These are phyloP conservation scores for Stereocaulon alpinum DNA, from an alignment of 495 filamentous ascomycete genomes.

Conservation along the genomic window DNA sequence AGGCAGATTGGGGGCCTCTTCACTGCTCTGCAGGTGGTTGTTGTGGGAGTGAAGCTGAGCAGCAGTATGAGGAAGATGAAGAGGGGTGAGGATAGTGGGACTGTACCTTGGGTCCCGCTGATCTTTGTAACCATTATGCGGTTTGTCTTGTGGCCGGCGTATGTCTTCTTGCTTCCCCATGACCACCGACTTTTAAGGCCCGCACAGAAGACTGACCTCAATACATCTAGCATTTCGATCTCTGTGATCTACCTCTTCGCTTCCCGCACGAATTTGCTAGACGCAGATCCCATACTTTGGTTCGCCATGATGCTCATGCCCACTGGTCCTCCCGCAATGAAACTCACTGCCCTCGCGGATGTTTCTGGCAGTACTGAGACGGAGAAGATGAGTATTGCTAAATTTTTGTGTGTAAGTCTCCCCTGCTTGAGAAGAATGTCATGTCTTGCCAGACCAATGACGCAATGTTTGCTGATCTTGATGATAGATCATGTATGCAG, in stretches of 20 bases:
- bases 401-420: constrained; percentile 52
- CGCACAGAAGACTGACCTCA: background rate
- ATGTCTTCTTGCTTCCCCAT: background rate
- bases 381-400: constrained; percentile 61
- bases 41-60: constrained; percentile 60
- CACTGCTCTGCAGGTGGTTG: constrained; percentile 58
- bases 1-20: constrained; percentile 61
- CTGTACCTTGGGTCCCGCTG: constrained; percentile 42
- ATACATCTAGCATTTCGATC: constrained; percentile 37
- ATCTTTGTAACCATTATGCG: constrained; percentile 47
- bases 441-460: background rate
- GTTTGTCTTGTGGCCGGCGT: constrained; percentile 56
- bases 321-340: constrained; percentile 59
- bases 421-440: background rate
- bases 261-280: constrained; percentile 43
- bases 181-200: background rate
- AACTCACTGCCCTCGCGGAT: constrained; percentile 55
- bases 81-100: constrained; percentile 35
- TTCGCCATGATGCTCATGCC: constrained; percentile 74
- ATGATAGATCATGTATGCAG: constrained; percentile 36
- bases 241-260: constrained; percentile 52
- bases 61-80: constrained; percentile 43
- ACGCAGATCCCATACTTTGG: constrained; percentile 61
- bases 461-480: background rate
- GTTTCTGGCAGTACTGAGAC: constrained; percentile 46